Evolutionary conservation across 768 basidiomycete genomes (phyloP).

Genomic region (Crepidotus variabilis): DNA sequence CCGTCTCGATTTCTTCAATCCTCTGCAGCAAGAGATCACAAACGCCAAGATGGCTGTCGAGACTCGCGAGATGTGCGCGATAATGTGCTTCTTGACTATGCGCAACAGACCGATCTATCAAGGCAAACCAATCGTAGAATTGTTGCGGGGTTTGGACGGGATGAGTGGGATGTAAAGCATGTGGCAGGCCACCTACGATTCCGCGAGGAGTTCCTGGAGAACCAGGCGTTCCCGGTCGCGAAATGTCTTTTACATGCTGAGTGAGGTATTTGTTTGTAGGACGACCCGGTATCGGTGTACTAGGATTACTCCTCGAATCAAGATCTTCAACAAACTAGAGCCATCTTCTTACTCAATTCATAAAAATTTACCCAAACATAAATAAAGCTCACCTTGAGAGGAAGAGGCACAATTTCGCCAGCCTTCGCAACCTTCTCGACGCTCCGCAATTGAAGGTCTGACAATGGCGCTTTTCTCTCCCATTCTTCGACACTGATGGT

Average conservation of each 20-base stretch:
- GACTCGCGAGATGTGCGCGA: conserved; percentile 73
- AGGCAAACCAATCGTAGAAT: conserved; percentile 94
- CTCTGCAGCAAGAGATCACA: conserved; percentile 73
- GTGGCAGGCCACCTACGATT: conserved; percentile 15
- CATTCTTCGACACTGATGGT: conserved; percentile 82
- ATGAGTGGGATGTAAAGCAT: conserved; percentile 68
- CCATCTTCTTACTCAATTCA: conserved; percentile 6
- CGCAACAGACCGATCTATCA: conserved; percentile 85
- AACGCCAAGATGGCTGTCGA: conserved; percentile 71
- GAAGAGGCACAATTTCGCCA: conserved; percentile 58
- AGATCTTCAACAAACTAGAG: conserved; percentile 28
- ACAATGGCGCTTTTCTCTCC: conserved; percentile 79
- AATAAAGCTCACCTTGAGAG: conserved; percentile 60
- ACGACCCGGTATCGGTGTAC: conserved; percentile 11
- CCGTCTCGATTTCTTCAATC: conserved; percentile 68
- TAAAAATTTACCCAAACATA: neutral
- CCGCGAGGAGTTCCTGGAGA: neutral
- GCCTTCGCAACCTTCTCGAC: conserved; percentile 60
- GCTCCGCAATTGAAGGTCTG: conserved; percentile 64
- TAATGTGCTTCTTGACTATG: conserved; percentile 95
- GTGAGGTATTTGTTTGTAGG: conserved; percentile 16
- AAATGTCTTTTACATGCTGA: conserved; percentile 15
- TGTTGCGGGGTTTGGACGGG: conserved; percentile 91
- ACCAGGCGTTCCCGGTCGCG: conserved; percentile 41
- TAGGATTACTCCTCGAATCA: conserved; percentile 9